phyloP scores from a whole-genome alignment of 495 filamentous ascomycete species.

The Penicillium herquei region DNA sequence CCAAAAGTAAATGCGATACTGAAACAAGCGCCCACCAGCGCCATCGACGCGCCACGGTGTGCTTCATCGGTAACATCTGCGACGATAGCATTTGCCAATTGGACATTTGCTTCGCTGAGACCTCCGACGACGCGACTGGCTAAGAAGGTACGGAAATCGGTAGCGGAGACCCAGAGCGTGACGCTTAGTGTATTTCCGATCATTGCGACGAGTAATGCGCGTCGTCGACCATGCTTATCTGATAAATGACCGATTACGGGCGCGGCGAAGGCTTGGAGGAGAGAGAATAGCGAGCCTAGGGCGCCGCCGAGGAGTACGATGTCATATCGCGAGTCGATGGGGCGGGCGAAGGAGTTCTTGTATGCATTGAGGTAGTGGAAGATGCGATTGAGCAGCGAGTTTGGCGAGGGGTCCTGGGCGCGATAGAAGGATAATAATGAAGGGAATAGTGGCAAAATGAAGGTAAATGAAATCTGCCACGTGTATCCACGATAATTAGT shows the following conservation, averaged over 20 bases:
- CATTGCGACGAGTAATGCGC: constrained; percentile 90
- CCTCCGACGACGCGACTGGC: constrained; percentile 89
- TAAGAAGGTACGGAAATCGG: constrained; percentile 93
- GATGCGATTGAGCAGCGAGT: constrained; percentile 71
- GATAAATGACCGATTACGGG: constrained; percentile 87
- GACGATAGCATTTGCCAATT: constrained; percentile 94
- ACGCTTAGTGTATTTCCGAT: constrained; percentile 90
- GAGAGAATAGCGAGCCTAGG: constrained; percentile 86
- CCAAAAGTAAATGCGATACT: constrained; percentile 96
- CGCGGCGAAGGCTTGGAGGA: constrained; percentile 90
- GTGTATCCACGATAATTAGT: not conserved
- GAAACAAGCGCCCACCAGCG: constrained; percentile 93
- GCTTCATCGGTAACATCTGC: constrained; percentile 88
- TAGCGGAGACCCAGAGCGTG: constrained; percentile 87
- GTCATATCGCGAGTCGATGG: constrained; percentile 95
- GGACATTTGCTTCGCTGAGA: constrained; percentile 93
- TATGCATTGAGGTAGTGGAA: constrained; percentile 87
- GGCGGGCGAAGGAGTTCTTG: constrained; percentile 88
- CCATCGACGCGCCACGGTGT: constrained; percentile 86
- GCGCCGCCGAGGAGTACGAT: constrained; percentile 95
- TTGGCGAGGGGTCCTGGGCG: constrained; percentile 53
- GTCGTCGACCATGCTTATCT: constrained; percentile 84
- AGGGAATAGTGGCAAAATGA: constrained; percentile 95
- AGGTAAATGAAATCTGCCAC: constrained; percentile 82
- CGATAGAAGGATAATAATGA: constrained; percentile 94